Evolutionary conservation across 2,329 filamentous ascomycete species (phyloP), one percentile per base, ranked within the genome.

Genomic region (Lachnellula arida): DNA sequence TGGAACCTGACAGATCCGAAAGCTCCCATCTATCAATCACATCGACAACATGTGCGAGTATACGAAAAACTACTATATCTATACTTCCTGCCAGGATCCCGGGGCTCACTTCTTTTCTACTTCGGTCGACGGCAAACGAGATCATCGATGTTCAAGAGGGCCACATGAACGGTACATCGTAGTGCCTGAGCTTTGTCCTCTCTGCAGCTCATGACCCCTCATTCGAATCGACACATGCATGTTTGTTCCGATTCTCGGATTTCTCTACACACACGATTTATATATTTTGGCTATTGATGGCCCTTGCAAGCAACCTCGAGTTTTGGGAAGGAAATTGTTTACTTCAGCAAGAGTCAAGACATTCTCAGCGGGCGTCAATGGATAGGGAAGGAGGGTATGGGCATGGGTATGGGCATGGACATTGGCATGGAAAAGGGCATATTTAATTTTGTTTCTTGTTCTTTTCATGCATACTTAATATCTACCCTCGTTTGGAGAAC

Each of bases 1-100:
- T 17, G 5, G 5, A 32, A 17, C 5, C 9, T 1, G 12, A 11
- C 44, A 47, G 22, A 47, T 15, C 19, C 42, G 8, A 19, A 3
- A 23, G 19, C 11, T 19, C 14, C 22, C 39, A n/a, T 54, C 46
- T 22, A 28, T 32, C 53, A 40, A 44, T 37, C 32, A 39, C 49
- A 9, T 48, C 22, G 22, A 19, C 59, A 73, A 63, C 32, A 80
- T 80, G 78, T 80, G 78, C 73, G 74, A 79, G 67, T 88, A 86
- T 67, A 87, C 84, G 66, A 88, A 87, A 66, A 89, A 89, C 72
- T 90, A 86, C 71, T 89, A 89, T 73, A 85, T 91, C 71, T 90
- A 89, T 74, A 85, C 84, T 55, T 78, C 81, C 44, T 91, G 87
- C 67, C 72, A 79, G 55, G 85, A 89, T 67, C 87, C 86, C 0